A percentile compares a stretch with the other conserved stretches of the same genome.
Evolutionary conservation across 2,329 filamentous ascomycete species (phyloP).

Genomic region (Sordariomycetes sp.): DNA sequence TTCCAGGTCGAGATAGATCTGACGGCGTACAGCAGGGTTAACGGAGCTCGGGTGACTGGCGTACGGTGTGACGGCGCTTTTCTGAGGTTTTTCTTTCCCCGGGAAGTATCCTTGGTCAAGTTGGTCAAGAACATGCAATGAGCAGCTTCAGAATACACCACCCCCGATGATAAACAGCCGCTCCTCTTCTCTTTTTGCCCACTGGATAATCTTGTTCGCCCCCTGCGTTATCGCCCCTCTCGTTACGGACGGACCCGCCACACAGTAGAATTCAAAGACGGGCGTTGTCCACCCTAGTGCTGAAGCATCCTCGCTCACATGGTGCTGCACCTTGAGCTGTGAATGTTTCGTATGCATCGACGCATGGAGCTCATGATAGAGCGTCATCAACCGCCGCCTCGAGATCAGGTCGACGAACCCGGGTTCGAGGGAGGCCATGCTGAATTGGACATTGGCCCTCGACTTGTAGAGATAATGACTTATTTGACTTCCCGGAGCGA

Average conservation of each 20-base stretch:
- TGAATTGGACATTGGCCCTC: constrained; percentile 87
- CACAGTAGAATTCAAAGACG: constrained; percentile 86
- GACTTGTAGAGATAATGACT: constrained; percentile 96
- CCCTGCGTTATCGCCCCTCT: constrained; percentile 64
- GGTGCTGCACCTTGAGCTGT: constrained; percentile 78
- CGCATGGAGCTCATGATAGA: constrained; percentile 79
- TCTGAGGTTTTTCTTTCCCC: not conserved
- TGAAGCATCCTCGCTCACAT: constrained; percentile 61
- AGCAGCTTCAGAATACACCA: not conserved
- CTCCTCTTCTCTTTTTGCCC: constrained; percentile 87
- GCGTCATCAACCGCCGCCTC: constrained; percentile 63
- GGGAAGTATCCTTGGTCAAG: not conserved
- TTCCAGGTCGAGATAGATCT: not conserved
- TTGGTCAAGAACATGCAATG: constrained; percentile 73
- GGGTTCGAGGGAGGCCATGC: constrained; percentile 72
- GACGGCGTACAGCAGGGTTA: not conserved
- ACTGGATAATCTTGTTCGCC: constrained; percentile 82
- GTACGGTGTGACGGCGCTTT: not conserved
- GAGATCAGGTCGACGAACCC: constrained; percentile 49
- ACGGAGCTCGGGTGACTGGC: not conserved
- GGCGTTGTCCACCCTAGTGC: constrained; percentile 87
- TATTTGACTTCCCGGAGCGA: constrained; percentile 70
- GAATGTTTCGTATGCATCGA: constrained; percentile 76
- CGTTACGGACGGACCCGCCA: constrained; percentile 67
- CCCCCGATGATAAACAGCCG: constrained; percentile 89